Conservation (phyloP, 352 stramenopile genomes). For the Hyaloperonospora arabidopsidis region DNA sequence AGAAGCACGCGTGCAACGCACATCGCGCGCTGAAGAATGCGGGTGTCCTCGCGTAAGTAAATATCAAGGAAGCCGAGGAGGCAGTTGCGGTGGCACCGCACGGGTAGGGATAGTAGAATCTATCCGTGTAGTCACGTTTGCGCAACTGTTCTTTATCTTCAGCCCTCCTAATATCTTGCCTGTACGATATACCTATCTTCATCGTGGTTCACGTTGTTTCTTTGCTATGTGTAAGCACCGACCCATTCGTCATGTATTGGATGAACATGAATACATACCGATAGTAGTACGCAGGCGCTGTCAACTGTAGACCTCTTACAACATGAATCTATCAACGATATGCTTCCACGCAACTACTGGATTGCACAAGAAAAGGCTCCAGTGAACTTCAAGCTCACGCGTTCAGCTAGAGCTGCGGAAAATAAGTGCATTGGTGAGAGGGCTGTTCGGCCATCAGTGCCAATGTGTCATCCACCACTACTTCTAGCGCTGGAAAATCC, state of each 20-base stretch:
- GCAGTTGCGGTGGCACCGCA: constrained; percentile 2
- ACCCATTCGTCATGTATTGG: too few species aligned
- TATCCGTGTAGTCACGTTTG: constrained; percentile 4
- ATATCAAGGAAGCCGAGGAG: constrained; percentile 13
- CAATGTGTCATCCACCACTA: too few species aligned
- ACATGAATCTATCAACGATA: too few species aligned
- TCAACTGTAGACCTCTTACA: too few species aligned
- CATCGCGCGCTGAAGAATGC: constrained; percentile 70
- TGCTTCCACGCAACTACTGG: too few species aligned
- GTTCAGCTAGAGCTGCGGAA: too few species aligned
- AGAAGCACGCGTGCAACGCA: constrained; percentile 80
- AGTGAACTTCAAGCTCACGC: too few species aligned
- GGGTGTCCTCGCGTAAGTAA: constrained; percentile 62
- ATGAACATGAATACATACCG: too few species aligned
- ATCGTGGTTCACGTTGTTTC: constrained; percentile 13
- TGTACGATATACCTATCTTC: constrained; percentile 34
- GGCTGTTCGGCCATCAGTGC: too few species aligned
- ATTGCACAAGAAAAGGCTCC: too few species aligned
- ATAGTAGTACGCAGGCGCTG: too few species aligned
- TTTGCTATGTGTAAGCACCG: constrained; percentile 3
- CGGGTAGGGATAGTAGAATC: constrained; percentile 13
- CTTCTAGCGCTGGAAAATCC: neutral
- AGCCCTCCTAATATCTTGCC: constrained; percentile 26
- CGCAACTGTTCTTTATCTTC: constrained; percentile 6
- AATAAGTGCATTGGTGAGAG: too few species aligned